Evolutionary conservation across 2,329 filamentous ascomycete species (phyloP), one percentile per base, ranked within the genome.

Genomic region (Fusarium praegraminearum): DNA sequence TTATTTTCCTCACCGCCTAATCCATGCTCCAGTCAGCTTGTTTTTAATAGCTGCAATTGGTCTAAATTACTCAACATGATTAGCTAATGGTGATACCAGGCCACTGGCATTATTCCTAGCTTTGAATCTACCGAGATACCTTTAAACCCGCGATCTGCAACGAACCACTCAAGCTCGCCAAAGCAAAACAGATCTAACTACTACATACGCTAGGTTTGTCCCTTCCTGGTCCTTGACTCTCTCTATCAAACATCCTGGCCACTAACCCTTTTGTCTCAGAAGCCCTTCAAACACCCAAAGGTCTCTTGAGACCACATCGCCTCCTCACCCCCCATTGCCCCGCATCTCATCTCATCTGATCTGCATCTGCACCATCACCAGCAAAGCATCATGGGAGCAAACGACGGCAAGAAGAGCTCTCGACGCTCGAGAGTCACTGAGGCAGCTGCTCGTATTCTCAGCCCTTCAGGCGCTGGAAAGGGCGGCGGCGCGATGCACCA

Each of bases 91-190:
- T 49, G 64, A 63, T 49, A 52, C 64, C 62, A 30, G 33, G 28
- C 33, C 18, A 38, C 32, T 62, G 62, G 61, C 57, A 22, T 50
- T 60, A 62, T 68, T 70, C 66, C 57, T 62, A 62, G 66, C 49
- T 50, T 45, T 53, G 45, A 65, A 57, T 53, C 66, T 69, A 67
- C 62, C 57, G 57, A 67, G 57, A 62, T 67, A 67, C 64, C 64
- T 65, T 67, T 63, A 67, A 67, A 67, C 63, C 36, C 51, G 50
- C 64, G 64, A 67, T 51, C 50, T 44, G 67, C 61, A 66, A 57
- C 56, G 40, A 69, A 47, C 61, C 65, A 69, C 50, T 50, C 32
- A 62, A 45, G 38, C 56, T 66, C 47, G 61, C 51, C 64, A 51
- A 60, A 61, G 61, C 51, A 46, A 50, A 49, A 62, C 45, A 33